Conservation (phyloP, 768 basidiomycete species). For the Kwoniella sp. region DNA sequence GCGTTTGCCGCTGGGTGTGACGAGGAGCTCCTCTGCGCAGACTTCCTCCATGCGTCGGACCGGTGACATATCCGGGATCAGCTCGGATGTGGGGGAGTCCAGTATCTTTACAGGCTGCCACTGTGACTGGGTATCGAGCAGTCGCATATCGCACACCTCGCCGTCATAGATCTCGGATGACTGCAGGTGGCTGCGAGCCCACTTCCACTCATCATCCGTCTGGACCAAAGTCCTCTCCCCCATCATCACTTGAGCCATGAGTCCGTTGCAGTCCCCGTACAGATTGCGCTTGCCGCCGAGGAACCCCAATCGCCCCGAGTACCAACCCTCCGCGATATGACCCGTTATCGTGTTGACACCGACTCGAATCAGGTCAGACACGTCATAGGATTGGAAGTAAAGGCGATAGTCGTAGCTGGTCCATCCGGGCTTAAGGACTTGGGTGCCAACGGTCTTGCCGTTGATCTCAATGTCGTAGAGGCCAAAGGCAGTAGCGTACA, state of each 20-base stretch:
- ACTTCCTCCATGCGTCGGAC: conserved; percentile 24
- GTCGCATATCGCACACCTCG: conserved; percentile 27
- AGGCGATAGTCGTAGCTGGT: conserved; percentile 34
- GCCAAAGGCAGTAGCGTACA: conserved; percentile 43
- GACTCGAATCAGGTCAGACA: conserved; percentile 11
- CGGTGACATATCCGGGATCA: conserved; percentile 37
- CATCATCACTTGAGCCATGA: conserved; percentile 30
- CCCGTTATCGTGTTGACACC: conserved; percentile 34
- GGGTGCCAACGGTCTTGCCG: conserved; percentile 35
- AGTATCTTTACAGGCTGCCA: conserved; percentile 9
- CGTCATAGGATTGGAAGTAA: conserved; percentile 41
- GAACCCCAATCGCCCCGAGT: conserved; percentile 19
- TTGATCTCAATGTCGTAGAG: conserved; percentile 40
- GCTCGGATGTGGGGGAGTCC: conserved; percentile 14
- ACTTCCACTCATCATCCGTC: conserved; percentile 23
- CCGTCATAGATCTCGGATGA: conserved; percentile 37
- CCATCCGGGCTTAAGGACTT: conserved; percentile 44
- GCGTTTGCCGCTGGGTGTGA: conserved; percentile 34
- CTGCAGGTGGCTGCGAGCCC: conserved; percentile 11
- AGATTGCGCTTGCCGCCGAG: conserved; percentile 13
- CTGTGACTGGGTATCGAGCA: neutral
- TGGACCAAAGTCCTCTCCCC: conserved; percentile 12
- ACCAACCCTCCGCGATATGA: conserved; percentile 37
- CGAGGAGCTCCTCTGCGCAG: conserved; percentile 33
- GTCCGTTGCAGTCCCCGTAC: conserved; percentile 30